phyloP scores from a whole-genome alignment of 164 flowering plant species.

The Vitis rotundifolia region DNA sequence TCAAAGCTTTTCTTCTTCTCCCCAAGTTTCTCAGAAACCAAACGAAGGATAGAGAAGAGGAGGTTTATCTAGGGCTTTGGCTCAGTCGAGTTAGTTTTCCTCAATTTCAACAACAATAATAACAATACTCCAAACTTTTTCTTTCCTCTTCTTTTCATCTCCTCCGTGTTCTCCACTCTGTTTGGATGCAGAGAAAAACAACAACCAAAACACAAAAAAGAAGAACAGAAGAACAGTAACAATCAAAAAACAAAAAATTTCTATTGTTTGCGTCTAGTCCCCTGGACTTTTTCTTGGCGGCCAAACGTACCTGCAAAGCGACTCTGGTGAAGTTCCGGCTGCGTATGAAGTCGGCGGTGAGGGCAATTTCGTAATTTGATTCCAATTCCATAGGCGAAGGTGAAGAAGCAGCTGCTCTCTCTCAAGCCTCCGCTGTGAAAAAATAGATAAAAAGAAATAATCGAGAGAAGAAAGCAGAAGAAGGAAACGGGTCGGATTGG shows the following conservation, averaged over 20 bases:
- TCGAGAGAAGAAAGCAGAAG: neutral
- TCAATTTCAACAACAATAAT: no score
- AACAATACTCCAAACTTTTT: no score
- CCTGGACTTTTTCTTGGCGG: neutral
- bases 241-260: no score
- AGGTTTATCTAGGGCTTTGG: neutral
- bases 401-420: neutral
- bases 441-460: no score
- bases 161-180: no score
- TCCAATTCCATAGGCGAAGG: slow-evolving; percentile 57
- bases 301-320: slow-evolving; percentile 69
- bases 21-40: neutral
- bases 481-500: neutral
- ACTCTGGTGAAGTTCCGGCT: slow-evolving; percentile 57
- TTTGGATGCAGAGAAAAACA: neutral
- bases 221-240: neutral
- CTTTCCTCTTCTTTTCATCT: no score
- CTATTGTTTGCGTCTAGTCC: neutral
- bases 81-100: no score
- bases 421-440: slow-evolving; percentile 7
- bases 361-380: slow-evolving; percentile 60
- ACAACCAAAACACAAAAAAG: no score
- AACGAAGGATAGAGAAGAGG: neutral
- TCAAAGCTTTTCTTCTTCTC: neutral
- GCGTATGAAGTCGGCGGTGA: slow-evolving; percentile 63